These are phyloP conservation scores for Cladophialophora chaetospira DNA, from an alignment of 2,329 filamentous ascomycete species.

Conservation along the genomic window DNA sequence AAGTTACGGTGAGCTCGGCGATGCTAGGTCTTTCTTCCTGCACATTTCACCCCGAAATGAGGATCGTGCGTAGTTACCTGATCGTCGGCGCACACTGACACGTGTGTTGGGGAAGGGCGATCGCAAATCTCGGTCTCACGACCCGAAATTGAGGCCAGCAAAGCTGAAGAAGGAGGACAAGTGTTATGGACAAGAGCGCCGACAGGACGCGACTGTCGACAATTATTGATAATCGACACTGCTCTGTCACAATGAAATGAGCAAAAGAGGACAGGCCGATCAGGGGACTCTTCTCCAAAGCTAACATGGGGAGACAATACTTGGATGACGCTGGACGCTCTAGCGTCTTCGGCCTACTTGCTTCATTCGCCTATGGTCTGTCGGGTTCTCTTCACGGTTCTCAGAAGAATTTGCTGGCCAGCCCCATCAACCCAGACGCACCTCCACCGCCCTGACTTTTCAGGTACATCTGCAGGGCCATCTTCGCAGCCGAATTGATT, in stretches of 20 bases:
- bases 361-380: neutral
- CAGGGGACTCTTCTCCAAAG: conserved; percentile 21
- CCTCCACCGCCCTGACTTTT: conserved; percentile 66
- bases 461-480: conserved; percentile 88
- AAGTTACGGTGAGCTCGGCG: neutral
- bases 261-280: conserved; percentile 9
- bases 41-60: conserved; percentile 14
- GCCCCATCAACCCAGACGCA: conserved; percentile 55
- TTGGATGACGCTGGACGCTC: conserved; percentile 6
- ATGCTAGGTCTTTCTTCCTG: neutral
- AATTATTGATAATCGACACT: neutral
- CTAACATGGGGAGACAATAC: conserved; percentile 12
- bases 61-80: neutral
- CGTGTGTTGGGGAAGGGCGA: conserved; percentile 5
- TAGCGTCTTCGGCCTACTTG: conserved; percentile 3
- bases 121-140: neutral
- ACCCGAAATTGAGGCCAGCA: neutral
- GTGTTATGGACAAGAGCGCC: neutral
- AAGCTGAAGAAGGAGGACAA: neutral
- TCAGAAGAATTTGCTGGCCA: conserved; percentile 64
- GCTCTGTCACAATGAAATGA: neutral
- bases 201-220: neutral
- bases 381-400: neutral
- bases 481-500: conserved; percentile 76
- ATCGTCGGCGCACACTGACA: conserved; percentile 4